A percentile compares a stretch with the other conserved stretches of the same genome.
These are phyloP conservation scores for Saccharomycopsis sp. DNA, from an alignment of 805 yeast genomes.

Conservation along the genomic window DNA sequence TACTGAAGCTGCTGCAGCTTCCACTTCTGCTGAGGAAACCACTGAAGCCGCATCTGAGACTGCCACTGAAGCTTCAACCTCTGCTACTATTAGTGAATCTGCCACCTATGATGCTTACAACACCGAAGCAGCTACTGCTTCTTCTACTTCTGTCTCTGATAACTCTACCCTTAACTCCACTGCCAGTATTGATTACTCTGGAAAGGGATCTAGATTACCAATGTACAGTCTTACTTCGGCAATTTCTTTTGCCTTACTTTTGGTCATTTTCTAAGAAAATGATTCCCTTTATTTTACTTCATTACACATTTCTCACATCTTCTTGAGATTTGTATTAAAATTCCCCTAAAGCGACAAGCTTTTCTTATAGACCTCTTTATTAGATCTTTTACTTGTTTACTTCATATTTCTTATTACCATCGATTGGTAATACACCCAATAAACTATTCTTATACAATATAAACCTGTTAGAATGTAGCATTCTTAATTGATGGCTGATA, in stretches of 20 bases:
- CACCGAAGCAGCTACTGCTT: slow-evolving; percentile 15
- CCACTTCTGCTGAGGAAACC: slow-evolving; percentile 18
- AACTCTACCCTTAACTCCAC: neutral
- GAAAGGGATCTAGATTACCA: neutral
- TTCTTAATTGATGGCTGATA: no score
- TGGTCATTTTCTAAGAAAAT: slow-evolving; percentile 7
- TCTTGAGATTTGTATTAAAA: neutral
- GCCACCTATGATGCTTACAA: neutral
- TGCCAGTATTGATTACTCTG: neutral
- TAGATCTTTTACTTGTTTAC: neutral
- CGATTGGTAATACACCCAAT: neutral
- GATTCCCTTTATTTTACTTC: slow-evolving; percentile 16
- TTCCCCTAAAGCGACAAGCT: no score
- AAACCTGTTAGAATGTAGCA: no score
- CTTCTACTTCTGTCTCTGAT: slow-evolving; percentile 16
- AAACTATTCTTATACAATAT: neutral
- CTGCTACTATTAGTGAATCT: slow-evolving; percentile 12
- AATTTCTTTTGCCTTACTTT: neutral
- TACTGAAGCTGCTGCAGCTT: slow-evolving; percentile 19
- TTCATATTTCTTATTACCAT: neutral
- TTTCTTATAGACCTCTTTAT: neutral
- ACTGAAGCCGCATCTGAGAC: slow-evolving; percentile 20
- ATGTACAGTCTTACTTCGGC: neutral
- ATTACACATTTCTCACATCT: neutral
- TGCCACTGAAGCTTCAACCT: slow-evolving; percentile 18